Percentiles rank a stretch among this genome's conserved stretches.
Conservation (phyloP, 495 filamentous ascomycete species). For the Hyaloscypha variabilis region DNA sequence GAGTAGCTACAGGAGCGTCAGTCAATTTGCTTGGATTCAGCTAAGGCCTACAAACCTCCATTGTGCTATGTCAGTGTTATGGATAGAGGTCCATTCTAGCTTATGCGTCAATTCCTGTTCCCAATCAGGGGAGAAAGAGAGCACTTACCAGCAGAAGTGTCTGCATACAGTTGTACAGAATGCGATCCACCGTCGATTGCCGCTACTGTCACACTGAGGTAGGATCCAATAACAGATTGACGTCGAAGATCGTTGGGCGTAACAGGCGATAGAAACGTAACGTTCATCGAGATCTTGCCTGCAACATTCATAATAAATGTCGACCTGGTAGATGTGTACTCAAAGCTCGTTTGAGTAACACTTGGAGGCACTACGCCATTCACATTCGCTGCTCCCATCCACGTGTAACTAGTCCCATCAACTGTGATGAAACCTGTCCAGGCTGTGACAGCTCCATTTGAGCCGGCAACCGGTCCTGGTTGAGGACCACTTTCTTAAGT, state of each 20-base stretch:
- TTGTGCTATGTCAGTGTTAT: slow-evolving; percentile 16
- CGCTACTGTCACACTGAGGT: slow-evolving; percentile 69
- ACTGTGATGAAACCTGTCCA: slow-evolving; percentile 69
- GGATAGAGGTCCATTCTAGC: slow-evolving; percentile 34
- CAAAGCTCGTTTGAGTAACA: slow-evolving; percentile 53
- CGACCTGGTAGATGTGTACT: slow-evolving; percentile 86
- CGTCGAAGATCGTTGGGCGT: slow-evolving; percentile 82
- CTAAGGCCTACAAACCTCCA: slow-evolving; percentile 19
- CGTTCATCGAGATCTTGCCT: slow-evolving; percentile 64
- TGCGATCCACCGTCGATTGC: slow-evolving; percentile 57
- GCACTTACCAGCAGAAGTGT: slow-evolving; percentile 77
- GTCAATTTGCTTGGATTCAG: neutral
- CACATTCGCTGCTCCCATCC: slow-evolving; percentile 52
- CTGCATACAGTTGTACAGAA: slow-evolving; percentile 79
- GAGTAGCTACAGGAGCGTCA: slow-evolving; percentile 35
- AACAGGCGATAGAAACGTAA: slow-evolving; percentile 87
- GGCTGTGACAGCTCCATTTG: slow-evolving; percentile 63
- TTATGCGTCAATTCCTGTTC: slow-evolving; percentile 46
- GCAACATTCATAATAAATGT: slow-evolving; percentile 80
- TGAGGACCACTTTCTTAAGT: slow-evolving; percentile 44
- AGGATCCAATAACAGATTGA: slow-evolving; percentile 88
- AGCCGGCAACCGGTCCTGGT: slow-evolving; percentile 37
- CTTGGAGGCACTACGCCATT: slow-evolving; percentile 19
- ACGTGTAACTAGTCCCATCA: slow-evolving; percentile 56
- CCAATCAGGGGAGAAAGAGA: slow-evolving; percentile 13